Evolutionary conservation across 179 eudicot species (phyloP), one percentile per base, ranked within the genome.

Genomic region (Corrigiola litoralis): DNA sequence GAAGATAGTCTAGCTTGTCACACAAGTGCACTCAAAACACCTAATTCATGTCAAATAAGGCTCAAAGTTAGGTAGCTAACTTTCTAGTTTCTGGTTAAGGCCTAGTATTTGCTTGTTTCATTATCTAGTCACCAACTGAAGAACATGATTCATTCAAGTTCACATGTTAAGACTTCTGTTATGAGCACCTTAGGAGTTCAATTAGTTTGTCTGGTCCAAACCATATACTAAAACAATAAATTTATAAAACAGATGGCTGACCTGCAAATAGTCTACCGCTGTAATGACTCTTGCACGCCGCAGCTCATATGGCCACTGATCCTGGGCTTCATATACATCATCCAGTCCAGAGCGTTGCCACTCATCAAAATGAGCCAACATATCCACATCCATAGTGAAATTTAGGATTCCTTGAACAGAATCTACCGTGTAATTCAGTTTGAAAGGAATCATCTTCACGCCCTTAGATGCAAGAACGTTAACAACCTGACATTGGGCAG

Each of bases 201-300:
- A 3, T 9, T 33, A 11, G 66, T 28, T 29, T 17, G n/a, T n/a
- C n/a, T n/a, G n/a, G n/a, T n/a, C 14, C 17, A n/a, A 12, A 25
- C 8, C 28, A 5, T 11, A 8, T 28, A 10, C 7, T 13, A 23
- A 7, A 61, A 57, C 6, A 36, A 54, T 36, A 6, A 9, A 4
- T 16, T 6, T 40, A 17, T 20, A 28, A 13, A 40, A 24, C 25
- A 68, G 10, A 45, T 10, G 42, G 61, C 61, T 38, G 60, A 83
- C 98, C 90, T 87, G 98, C 41, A 87, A 24, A 73, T 90, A 92
- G 72, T 90, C 97, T 47, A 92, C 98, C 2, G 98, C 98, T 29
- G 95, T 80, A 63, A 92, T 52, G 38, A 87, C 84, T 31, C 98
- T 90, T 24, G 94, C 90, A 47, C 95, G 85, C 17, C 88, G 87